phyloP scores from a whole-genome alignment of 2,329 filamentous ascomycete genomes.

The Trichoderma brevicompactum region DNA sequence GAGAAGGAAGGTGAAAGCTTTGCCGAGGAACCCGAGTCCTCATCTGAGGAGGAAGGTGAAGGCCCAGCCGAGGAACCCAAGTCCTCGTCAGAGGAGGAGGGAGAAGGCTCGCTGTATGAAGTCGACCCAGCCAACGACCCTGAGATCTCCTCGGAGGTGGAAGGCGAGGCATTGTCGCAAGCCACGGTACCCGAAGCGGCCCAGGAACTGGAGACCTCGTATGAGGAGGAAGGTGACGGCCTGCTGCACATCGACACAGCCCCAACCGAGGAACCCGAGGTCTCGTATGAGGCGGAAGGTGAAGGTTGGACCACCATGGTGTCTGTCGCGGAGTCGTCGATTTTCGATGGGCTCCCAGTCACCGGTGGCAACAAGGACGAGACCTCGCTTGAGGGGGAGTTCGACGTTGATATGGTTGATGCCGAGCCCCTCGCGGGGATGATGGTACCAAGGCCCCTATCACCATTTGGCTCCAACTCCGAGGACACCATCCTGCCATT shows the following conservation, averaged over 20 bases:
- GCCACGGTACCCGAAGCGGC: slow-evolving; percentile 21
- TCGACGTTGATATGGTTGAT: slow-evolving; percentile 20
- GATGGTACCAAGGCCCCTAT: slow-evolving; percentile 11
- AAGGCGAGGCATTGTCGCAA: slow-evolving; percentile 16
- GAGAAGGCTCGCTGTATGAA: slow-evolving; percentile 17
- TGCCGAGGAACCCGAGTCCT: slow-evolving; percentile 19
- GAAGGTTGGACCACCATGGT: slow-evolving; percentile 7
- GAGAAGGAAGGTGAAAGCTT: slow-evolving; percentile 3
- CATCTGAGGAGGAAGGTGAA: slow-evolving; percentile 15
- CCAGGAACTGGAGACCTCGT: slow-evolving; percentile 19
- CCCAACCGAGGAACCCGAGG: slow-evolving; percentile 13
- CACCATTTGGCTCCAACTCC: background rate
- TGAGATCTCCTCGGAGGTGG: slow-evolving; percentile 17
- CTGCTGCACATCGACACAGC: slow-evolving; percentile 17
- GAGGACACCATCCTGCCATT: slow-evolving; percentile 25
- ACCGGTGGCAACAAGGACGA: slow-evolving; percentile 9
- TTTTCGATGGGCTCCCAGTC: slow-evolving; percentile 2
- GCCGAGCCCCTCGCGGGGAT: slow-evolving; percentile 7
- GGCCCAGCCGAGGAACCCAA: slow-evolving; percentile 16
- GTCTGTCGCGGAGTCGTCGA: background rate
- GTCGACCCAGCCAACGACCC: slow-evolving; percentile 15
- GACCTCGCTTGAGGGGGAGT: slow-evolving; percentile 23
- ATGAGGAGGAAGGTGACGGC: slow-evolving; percentile 20
- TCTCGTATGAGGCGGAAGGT: slow-evolving; percentile 14
- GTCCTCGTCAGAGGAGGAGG: slow-evolving; percentile 10